phyloP scores from a whole-genome alignment of 345 rosid genomes.

The Melaleuca alternifolia region DNA sequence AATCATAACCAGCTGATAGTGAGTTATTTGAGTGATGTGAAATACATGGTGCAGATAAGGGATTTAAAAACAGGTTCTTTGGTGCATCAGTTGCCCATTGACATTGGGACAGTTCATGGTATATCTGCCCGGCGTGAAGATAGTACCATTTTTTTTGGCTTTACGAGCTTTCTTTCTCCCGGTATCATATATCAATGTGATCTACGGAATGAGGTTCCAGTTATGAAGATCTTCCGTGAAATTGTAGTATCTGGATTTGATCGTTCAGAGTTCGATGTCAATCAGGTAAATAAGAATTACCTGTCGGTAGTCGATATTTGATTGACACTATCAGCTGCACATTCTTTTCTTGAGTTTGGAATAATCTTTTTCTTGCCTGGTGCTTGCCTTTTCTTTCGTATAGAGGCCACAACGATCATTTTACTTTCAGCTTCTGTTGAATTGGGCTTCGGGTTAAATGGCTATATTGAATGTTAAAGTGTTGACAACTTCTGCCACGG shows the following conservation, averaged over 20 bases:
- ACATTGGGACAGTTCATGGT: slow-evolving; percentile 61
- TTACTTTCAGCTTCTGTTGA: neutral
- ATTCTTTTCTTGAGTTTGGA: neutral
- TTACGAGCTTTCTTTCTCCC: slow-evolving; percentile 83
- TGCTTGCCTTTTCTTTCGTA: neutral
- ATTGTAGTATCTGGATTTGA: slow-evolving; percentile 66
- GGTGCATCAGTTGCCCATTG: slow-evolving; percentile 67
- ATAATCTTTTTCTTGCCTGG: neutral
- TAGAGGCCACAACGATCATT: neutral
- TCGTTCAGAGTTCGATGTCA: slow-evolving; percentile 52
- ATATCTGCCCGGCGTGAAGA: slow-evolving; percentile 65
- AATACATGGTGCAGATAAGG: slow-evolving; percentile 68
- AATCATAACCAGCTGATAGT: slow-evolving; percentile 59
- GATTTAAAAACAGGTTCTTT: slow-evolving; percentile 66
- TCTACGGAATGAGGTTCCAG: slow-evolving; percentile 39
- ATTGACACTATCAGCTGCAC: neutral
- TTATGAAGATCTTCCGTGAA: slow-evolving; percentile 71
- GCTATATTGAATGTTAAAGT: neutral
- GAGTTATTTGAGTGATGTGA: slow-evolving; percentile 84
- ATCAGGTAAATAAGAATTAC: slow-evolving; percentile 46
- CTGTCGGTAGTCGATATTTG: neutral
- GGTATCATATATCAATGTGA: slow-evolving; percentile 74
- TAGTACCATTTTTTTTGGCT: slow-evolving; percentile 40
- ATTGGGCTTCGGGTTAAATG: neutral
- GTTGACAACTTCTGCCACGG: neutral